Percentiles rank a stretch among this genome's conserved stretches.
These are phyloP conservation scores for Rhodotorula mucilaginosa DNA, from an alignment of 1,284 basidiomycete genomes.

Conservation along the genomic window DNA sequence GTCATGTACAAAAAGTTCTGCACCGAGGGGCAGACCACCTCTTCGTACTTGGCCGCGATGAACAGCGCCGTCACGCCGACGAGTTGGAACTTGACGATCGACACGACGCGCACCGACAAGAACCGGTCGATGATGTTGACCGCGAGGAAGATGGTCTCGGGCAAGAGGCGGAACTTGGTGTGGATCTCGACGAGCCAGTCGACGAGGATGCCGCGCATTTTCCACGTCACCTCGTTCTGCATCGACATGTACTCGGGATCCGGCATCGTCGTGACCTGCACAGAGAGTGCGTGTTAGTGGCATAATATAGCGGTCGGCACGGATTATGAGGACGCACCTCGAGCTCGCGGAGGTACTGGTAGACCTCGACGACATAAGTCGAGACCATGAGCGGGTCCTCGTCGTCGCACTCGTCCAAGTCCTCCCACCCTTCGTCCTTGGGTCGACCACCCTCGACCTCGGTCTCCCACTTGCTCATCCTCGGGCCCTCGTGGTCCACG, in stretches of 20 bases:
- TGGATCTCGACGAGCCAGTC: slow-evolving; percentile 99
- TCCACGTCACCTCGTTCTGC: slow-evolving; percentile 86
- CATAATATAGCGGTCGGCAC: background rate
- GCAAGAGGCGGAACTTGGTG: slow-evolving; percentile 81
- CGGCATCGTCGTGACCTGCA: slow-evolving; percentile 73
- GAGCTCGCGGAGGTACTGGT: slow-evolving; percentile 78
- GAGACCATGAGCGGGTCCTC: slow-evolving; percentile 96
- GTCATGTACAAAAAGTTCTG: slow-evolving; percentile 83
- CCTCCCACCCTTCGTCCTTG: slow-evolving; percentile 65
- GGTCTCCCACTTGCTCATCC: slow-evolving; percentile 36
- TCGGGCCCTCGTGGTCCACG: slow-evolving; percentile 22
- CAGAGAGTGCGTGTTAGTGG: background rate
- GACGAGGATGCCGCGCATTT: slow-evolving; percentile 86
- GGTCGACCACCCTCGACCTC: slow-evolving; percentile 44
- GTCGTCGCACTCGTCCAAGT: slow-evolving; percentile 87
- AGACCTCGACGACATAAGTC: slow-evolving; percentile 94
- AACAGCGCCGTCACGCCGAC: slow-evolving; percentile 94
- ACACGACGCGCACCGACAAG: slow-evolving; percentile 83
- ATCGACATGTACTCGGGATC: slow-evolving; percentile 85
- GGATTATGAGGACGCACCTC: slow-evolving; percentile 53
- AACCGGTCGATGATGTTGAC: slow-evolving; percentile 97
- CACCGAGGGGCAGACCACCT: slow-evolving; percentile 87
- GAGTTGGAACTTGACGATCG: slow-evolving; percentile 88
- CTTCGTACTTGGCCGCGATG: slow-evolving; percentile 92
- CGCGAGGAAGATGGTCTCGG: slow-evolving; percentile 92